Evolutionary conservation across 768 basidiomycete species (phyloP).

Genomic region (Imleria badia): DNA sequence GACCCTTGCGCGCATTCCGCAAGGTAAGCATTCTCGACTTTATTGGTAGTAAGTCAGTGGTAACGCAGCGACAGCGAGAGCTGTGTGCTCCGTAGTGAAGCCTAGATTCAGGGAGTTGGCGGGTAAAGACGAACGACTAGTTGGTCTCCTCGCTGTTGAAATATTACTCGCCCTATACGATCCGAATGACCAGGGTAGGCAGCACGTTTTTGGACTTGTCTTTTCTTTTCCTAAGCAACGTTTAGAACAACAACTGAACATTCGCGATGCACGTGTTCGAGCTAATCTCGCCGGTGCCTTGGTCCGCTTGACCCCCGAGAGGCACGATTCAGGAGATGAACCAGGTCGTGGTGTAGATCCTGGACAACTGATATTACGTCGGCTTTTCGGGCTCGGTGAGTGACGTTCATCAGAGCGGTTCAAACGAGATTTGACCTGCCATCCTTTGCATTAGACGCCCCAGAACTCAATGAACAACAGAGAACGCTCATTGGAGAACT

Average conservation of each 20-base stretch:
- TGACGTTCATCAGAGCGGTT: not conserved
- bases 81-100: not conserved
- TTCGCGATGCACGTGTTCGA: conserved; percentile 8
- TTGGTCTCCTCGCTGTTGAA: conserved; percentile 23
- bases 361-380: conserved; percentile 3
- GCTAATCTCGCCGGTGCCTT: conserved; percentile 20
- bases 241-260: conserved; percentile 12
- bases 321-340: not conserved
- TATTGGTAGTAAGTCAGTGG: too few species aligned
- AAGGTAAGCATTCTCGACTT: too few species aligned
- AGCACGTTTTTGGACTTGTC: not conserved
- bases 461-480: not conserved
- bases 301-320: not conserved
- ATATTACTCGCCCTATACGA: conserved; percentile 12
- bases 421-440: not conserved
- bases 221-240: not conserved
- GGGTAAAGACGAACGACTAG: not conserved
- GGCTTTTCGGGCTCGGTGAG: conserved; percentile 21
- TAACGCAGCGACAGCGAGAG: too few species aligned
- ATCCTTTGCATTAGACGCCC: conserved; percentile 2
- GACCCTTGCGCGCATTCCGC: conserved; percentile 1
- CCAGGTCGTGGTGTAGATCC: not conserved
- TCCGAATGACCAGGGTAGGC: not conserved
- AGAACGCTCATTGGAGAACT: conserved; percentile 13
- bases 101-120: conserved; percentile 15